These are phyloP conservation scores for Boletus semigastroideus DNA, from an alignment of 1,284 basidiomycete species.

Conservation along the genomic window DNA sequence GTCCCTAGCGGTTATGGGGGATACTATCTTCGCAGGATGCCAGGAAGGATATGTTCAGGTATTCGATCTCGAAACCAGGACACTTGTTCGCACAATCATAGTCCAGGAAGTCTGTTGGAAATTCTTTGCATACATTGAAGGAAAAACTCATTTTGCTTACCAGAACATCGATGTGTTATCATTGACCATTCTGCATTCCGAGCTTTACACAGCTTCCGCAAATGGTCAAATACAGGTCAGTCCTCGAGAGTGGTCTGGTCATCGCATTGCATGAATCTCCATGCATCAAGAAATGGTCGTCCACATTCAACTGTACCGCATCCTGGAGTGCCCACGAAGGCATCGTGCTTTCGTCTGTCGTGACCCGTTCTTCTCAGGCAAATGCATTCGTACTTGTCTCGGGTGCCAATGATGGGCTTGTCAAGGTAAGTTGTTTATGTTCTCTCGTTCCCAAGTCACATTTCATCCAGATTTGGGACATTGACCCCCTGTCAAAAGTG, in stretches of 20 bases:
- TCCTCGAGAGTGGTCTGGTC: slow-evolving; percentile 1
- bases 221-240: slow-evolving; percentile 77
- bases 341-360: slow-evolving; percentile 77
- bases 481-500: slow-evolving; percentile 37
- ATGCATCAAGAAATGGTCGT: slow-evolving; percentile 65
- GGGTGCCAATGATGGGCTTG: slow-evolving; percentile 81
- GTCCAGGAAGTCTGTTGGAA: slow-evolving; percentile 66
- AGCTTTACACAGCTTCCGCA: slow-evolving; percentile 82
- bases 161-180: slow-evolving; percentile 79
- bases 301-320: slow-evolving; percentile 79
- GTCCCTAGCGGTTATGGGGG: slow-evolving; percentile 73
- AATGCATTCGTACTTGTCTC: slow-evolving; percentile 61
- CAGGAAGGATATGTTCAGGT: slow-evolving; percentile 94
- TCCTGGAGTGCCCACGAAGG: slow-evolving; percentile 81
- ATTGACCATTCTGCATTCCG: slow-evolving; percentile 70
- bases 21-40: slow-evolving; percentile 88
- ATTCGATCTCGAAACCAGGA: slow-evolving; percentile 88
- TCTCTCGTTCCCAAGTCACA: not conserved
- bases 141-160: not conserved
- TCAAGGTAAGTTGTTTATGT: slow-evolving; percentile 57
- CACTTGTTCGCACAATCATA: slow-evolving; percentile 82
- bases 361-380: slow-evolving; percentile 38
- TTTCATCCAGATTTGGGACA: slow-evolving; percentile 54
- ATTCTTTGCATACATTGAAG: not conserved
- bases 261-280: slow-evolving; percentile 4